These are phyloP conservation scores for Leucocoprinus sp. DNA, from an alignment of 768 basidiomycete genomes.

Conservation along the genomic window DNA sequence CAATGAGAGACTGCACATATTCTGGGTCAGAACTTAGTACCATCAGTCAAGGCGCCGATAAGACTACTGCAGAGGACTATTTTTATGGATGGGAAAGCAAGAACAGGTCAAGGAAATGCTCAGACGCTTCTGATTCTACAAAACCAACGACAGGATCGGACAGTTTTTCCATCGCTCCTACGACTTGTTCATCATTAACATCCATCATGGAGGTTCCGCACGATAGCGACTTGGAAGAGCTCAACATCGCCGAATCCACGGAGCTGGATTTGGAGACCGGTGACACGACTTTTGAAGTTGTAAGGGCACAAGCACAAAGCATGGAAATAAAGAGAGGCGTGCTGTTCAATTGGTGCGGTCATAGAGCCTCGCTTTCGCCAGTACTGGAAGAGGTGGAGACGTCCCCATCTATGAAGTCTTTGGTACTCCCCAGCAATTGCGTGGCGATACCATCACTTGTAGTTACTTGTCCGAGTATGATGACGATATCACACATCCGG, in stretches of 20 bases:
- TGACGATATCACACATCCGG: constrained; percentile 23
- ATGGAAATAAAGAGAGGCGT: constrained; percentile 42
- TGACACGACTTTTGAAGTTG: constrained; percentile 31
- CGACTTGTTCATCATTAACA: constrained; percentile 15
- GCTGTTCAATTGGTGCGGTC: constrained; percentile 25
- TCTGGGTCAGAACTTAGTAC: background rate
- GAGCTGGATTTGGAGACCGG: constrained; percentile 14
- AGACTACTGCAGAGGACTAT: constrained; percentile 9
- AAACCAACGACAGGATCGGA: constrained; percentile 18
- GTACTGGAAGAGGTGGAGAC: background rate
- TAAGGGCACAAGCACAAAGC: constrained; percentile 40
- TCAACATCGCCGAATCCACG: constrained; percentile 15
- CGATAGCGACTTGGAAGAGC: constrained; percentile 11
- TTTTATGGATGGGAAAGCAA: background rate
- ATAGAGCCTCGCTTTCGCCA: background rate
- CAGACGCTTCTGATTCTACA: constrained; percentile 25
- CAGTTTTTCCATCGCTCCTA: constrained; percentile 10
- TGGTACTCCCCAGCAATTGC: background rate
- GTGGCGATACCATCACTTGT: constrained; percentile 20
- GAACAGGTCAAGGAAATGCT: constrained; percentile 17
- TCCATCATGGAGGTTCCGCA: constrained; percentile 9
- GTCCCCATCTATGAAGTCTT: background rate
- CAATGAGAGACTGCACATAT: constrained; percentile 11
- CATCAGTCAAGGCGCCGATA: background rate
- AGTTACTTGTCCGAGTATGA: constrained; percentile 29